Conservation (phyloP, 176 grass and related monocot species). For the Olyra latifolia region DNA sequence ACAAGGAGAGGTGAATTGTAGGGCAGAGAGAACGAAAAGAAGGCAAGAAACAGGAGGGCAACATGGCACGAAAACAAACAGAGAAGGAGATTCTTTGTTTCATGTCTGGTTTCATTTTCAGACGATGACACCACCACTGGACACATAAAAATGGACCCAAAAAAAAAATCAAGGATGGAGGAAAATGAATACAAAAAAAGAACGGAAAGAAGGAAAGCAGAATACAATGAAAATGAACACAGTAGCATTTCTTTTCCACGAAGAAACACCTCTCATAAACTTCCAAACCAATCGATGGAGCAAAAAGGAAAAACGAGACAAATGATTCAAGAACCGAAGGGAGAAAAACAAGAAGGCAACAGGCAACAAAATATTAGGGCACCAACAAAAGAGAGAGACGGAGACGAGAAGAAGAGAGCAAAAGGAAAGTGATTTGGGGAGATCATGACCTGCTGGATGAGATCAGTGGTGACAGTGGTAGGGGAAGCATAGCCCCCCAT, state of each 20-base stretch:
- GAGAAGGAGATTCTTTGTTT: background rate
- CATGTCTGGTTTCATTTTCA: background rate
- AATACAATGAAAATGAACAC: background rate
- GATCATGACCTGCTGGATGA: slow-evolving; percentile 84
- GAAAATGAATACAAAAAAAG: background rate
- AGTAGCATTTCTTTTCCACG: background rate
- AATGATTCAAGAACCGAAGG: background rate
- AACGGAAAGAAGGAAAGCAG: background rate
- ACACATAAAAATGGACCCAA: background rate
- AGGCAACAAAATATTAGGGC: background rate
- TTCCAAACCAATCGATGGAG: background rate
- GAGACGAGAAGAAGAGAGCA: background rate
- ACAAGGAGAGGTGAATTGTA: background rate
- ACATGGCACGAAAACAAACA: background rate
- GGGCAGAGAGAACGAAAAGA: background rate
- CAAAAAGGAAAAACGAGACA: background rate
- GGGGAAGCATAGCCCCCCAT: slow-evolving; percentile 86
- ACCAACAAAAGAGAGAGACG: background rate
- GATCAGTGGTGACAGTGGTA: slow-evolving; percentile 80
- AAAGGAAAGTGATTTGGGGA: slow-evolving; percentile 7
- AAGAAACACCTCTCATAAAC: background rate
- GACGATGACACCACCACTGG: background rate
- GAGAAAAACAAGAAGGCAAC: background rate
- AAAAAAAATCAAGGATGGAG: background rate
- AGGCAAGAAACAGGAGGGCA: background rate